These are phyloP conservation scores for Mortierella sp. DNA, from an alignment of 371 early-diverging fungal species.

Conservation along the genomic window DNA sequence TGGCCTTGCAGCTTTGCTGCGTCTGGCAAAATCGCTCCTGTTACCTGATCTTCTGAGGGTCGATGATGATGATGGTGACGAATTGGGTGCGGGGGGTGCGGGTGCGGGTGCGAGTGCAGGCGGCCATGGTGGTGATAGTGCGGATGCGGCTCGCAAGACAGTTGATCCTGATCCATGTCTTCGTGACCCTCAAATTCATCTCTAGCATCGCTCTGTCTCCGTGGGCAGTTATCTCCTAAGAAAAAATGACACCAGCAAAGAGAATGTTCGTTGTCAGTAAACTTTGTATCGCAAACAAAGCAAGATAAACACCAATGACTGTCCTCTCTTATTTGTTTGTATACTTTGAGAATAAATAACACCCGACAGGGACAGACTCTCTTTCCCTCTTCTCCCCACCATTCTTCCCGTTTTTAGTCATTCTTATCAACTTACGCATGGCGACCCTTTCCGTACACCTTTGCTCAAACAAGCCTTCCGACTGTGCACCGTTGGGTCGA, in stretches of 20 bases:
- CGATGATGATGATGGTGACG: conserved; percentile 17
- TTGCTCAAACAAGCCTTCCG: conserved; percentile 20
- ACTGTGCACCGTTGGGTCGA: conserved; percentile 12
- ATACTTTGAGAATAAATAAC: not conserved
- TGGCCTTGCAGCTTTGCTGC: not conserved
- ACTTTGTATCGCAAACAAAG: conserved; percentile 9
- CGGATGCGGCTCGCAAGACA: conserved; percentile 10
- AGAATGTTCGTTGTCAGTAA: not conserved
- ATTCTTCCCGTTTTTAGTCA: conserved; percentile 3
- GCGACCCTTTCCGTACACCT: not conserved
- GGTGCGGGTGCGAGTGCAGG: conserved; percentile 1
- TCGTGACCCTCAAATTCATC: not conserved
- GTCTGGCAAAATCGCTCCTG: not conserved
- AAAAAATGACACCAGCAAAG: conserved; percentile 7
- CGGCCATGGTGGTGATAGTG: conserved; percentile 10
- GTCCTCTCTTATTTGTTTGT: not conserved
- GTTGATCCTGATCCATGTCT: conserved; percentile 6
- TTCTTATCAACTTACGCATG: conserved; percentile 22
- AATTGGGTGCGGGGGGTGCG: not conserved
- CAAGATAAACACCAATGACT: not conserved
- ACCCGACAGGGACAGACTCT: not conserved
- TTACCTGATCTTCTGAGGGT: not conserved
- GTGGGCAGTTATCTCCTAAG: not conserved
- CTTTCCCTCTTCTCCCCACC: not conserved
- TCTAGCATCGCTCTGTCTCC: not conserved